Evolutionary conservation across 306 rosid genomes (phyloP).

Genomic region (Lablab purpureus): DNA sequence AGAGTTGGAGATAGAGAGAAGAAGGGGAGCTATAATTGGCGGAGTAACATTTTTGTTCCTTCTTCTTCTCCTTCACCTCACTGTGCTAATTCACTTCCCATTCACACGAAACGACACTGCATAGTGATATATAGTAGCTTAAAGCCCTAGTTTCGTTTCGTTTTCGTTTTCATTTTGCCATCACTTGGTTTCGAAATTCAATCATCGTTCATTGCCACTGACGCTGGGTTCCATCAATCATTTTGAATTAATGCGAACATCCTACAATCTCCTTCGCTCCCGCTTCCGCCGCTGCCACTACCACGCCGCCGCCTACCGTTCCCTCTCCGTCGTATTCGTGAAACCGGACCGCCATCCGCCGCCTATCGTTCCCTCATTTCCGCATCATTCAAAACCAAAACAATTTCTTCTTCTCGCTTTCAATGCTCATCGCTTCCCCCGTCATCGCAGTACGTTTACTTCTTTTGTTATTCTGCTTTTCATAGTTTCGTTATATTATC

Average conservation of each 20-base stretch:
- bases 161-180: neutral
- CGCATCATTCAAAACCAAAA: conserved; percentile 39
- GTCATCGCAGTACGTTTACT: conserved; percentile 58
- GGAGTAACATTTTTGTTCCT: neutral
- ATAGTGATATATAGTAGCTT: neutral
- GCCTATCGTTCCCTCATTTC: conserved; percentile 6
- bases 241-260: conserved; percentile 45
- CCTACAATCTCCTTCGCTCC: conserved; percentile 43
- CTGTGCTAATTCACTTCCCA: neutral
- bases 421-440: conserved; percentile 47
- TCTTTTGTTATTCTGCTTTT: neutral
- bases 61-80: neutral
- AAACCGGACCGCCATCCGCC: conserved; percentile 39
- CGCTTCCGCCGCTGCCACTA: conserved; percentile 43
- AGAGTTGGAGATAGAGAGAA: conserved; percentile 53
- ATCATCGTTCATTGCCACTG: neutral
- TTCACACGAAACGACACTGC: neutral
- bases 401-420: conserved; percentile 47
- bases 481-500: neutral
- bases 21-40: conserved; percentile 20
- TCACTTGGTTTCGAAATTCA: too few species aligned
- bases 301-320: conserved; percentile 8
- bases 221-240: conserved; percentile 18
- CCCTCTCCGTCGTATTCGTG: conserved; percentile 14
- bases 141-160: neutral